Percentiles rank a stretch among this genome's conserved stretches.
These are phyloP conservation scores for Terana coerulea DNA, from an alignment of 768 basidiomycete species.

Conservation along the genomic window DNA sequence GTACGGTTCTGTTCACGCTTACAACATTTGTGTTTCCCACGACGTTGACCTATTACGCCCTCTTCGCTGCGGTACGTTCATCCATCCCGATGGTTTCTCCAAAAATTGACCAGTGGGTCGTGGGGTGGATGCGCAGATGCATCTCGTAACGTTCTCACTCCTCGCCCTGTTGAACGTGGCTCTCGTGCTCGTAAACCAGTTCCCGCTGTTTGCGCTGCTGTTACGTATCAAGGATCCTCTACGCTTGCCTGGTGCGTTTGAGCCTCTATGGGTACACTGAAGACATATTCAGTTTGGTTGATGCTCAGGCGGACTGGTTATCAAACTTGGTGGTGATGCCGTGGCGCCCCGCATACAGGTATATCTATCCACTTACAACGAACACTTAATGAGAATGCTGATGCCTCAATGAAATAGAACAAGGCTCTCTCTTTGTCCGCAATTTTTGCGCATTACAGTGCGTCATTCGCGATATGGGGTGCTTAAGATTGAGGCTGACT, in stretches of 20 bases:
- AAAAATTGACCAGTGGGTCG: too few species aligned
- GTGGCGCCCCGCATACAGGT: not conserved
- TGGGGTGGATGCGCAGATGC: slow-evolving; percentile 39
- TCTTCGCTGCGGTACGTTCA: slow-evolving; percentile 72
- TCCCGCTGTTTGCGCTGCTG: slow-evolving; percentile 87
- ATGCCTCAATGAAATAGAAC: not conserved
- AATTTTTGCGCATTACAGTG: slow-evolving; percentile 3
- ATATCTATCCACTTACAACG: not conserved
- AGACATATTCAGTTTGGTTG: not conserved
- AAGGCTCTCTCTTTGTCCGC: not conserved
- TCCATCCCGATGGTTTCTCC: too few species aligned
- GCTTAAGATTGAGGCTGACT: too few species aligned
- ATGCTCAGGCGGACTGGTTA: slow-evolving; percentile 2
- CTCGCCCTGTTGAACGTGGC: slow-evolving; percentile 62
- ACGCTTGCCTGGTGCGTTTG: slow-evolving; percentile 67
- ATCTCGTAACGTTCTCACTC: slow-evolving; percentile 48
- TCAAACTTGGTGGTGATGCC: not conserved
- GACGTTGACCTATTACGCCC: slow-evolving; percentile 76
- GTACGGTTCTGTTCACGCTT: slow-evolving; percentile 84
- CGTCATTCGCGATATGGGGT: not conserved
- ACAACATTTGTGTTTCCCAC: slow-evolving; percentile 83
- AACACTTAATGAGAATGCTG: not conserved
- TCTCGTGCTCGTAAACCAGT: slow-evolving; percentile 84
- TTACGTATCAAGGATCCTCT: slow-evolving; percentile 79
- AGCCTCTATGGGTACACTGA: not conserved